Base-by-base conservation (phyloP, 2,329 filamentous ascomycete species). In the Ophiocordyceps camponoti-floridani region DNA sequence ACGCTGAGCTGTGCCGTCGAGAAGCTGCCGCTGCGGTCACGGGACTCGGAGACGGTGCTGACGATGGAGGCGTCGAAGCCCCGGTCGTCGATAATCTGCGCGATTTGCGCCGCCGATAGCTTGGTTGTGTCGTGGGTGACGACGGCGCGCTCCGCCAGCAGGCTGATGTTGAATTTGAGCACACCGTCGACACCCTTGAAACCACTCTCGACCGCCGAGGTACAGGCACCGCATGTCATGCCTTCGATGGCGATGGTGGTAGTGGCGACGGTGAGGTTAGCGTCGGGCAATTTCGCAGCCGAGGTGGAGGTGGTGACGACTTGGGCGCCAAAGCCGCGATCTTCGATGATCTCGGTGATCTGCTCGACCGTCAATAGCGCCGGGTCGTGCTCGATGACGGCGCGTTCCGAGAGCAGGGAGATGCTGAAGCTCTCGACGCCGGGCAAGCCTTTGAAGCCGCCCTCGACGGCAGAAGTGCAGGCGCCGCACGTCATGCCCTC, bases 211-310 rank as follows among this genome's bases (percentile, higher is more conserved):
- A 96, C 79, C 6, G 89, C 87, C 1, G 89, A 89, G 0, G 91
- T 96, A 62, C 91, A 98, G 40, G 91, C 86, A 19, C 89, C 89
- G 58, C 91, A 96, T 1, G 91, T 98, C 91, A 98, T 98, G 43
- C 91, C 91, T 52, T 91, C 85, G 45, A 98, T 84, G 4, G 84
- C 79, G 16, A 98, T 72, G 0, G 88, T 96, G 0, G 88, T 95
- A 1, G 77, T 84, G 46, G 80, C 70, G 4, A 74, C 55, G 58
- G 54, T 48, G 16, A 2, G 23, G 57, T 61, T 43, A 61, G 45
- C 43, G 46, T 50, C 18, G 44, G 30, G 28, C 43, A 46, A 49
- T 19, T 48, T 16, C 23, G 58, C 54, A 45, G 71, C 62, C 48
- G 70, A 64, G 47, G 16, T 18, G 11, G 73, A 73, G 33, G 80